Base-by-base conservation (phyloP, 441 rosid species). In the Theobroma grandiflorum region DNA sequence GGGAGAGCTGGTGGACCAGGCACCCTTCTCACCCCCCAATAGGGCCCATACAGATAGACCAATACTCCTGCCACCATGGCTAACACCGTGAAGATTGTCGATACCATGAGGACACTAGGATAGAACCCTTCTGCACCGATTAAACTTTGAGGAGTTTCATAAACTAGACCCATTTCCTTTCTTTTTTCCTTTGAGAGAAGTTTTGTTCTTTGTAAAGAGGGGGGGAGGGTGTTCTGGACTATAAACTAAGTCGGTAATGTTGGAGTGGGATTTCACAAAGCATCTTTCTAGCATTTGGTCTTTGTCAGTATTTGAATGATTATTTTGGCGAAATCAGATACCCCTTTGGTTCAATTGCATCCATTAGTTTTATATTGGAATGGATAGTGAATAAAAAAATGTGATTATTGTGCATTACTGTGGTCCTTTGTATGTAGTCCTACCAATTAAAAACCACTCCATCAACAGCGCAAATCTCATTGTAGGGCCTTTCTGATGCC, bases 1-100 rank as follows among this genome's bases (percentile, higher is more conserved):
- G 99, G 99, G 84, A 88, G 43, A 50, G 85, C 20, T 2, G 89
- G 88, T 38, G 98, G 97, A 3, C 99, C 98, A 0, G 99, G 99
- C 8, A 94, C 92, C 81, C 85, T 92, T 67, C 97, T 91, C 55
- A 96, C 97, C 37, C 91, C 84, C 98, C 98, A 93, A 18, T 90
- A 92, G 4, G 99, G 99, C 47, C 82, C 82, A 84, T 91, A 92
- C 81, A 96, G 79, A 86, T 96, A 96, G 40, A 81, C 84, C 69
- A 89, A 31, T 3, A 85, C 62, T 45, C 91, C 88, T 62, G 75
- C 75, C 7, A 83, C 77, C 70, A 87, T 43, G 35, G 91, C 89
- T 49, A 84, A 40, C 37, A 75, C 85, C 9, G 88, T 88, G 83
- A 80, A 83, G 63, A 85, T n/a, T 43, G 77, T n/a, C 4, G 91